These are phyloP conservation scores for Albifimbria verrucaria DNA, from an alignment of 2,329 filamentous ascomycete genomes.

Conservation along the genomic window DNA sequence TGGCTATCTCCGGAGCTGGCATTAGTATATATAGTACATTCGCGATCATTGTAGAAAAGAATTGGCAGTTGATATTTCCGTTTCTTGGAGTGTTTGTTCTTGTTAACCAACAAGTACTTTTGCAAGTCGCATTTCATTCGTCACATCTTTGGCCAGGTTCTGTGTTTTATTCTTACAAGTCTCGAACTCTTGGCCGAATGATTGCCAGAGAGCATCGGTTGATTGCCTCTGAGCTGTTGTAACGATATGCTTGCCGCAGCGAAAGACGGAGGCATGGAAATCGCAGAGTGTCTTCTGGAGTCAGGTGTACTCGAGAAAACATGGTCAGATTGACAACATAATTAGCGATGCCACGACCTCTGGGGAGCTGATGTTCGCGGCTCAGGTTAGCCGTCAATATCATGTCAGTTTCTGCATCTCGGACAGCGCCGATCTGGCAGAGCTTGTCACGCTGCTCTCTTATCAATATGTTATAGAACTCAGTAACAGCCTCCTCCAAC, in stretches of 20 bases:
- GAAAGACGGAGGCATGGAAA: background rate
- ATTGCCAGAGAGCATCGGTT: background rate
- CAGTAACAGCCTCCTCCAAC: background rate
- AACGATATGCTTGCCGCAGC: background rate
- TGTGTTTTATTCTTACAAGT: background rate
- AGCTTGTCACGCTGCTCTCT: background rate
- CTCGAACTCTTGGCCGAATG: background rate
- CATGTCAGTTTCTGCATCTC: background rate
- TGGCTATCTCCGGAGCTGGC: too few species aligned
- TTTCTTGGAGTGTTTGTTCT: background rate
- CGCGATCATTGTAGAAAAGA: too few species aligned
- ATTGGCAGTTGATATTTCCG: background rate
- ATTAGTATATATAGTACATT: too few species aligned
- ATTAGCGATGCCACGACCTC: background rate
- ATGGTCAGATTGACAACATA: background rate
- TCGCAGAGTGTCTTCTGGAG: constrained; percentile 2
- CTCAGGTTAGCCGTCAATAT: background rate
- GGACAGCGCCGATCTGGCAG: background rate
- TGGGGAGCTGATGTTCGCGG: background rate
- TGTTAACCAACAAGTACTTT: background rate
- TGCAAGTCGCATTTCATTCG: background rate
- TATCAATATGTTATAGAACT: background rate
- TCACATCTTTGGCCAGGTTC: background rate
- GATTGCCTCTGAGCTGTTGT: background rate
- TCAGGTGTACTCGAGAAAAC: background rate